These are phyloP conservation scores for Larix kaempferi DNA, from an alignment of 75 land plant species.

Conservation along the genomic window DNA sequence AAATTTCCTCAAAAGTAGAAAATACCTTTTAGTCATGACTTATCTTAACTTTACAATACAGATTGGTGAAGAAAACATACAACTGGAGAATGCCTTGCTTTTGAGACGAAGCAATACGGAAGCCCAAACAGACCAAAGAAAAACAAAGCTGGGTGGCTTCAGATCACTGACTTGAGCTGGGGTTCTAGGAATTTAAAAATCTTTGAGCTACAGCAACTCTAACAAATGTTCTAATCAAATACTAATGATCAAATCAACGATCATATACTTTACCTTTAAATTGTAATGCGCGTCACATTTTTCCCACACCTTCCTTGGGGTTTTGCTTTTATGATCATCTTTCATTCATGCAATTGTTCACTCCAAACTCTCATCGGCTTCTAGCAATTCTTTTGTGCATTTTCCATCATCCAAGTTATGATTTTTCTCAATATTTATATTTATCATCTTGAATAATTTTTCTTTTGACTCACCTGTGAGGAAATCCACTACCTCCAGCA, in stretches of 20 bases:
- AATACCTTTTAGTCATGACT: background rate
- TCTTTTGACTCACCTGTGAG: conserved; percentile 54
- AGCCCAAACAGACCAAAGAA: conserved; percentile 1
- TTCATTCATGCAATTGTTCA: background rate
- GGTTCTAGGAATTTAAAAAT: background rate
- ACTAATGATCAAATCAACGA: background rate
- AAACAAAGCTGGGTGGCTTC: background rate
- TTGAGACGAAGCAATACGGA: background rate
- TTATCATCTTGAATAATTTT: conserved; percentile 14
- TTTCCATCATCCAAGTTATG: background rate
- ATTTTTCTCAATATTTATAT: conserved; percentile 9
- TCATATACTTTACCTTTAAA: background rate
- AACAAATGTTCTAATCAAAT: conserved; percentile 5
- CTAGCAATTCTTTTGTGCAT: conserved; percentile 4
- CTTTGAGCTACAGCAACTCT: background rate
- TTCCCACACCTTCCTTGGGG: background rate
- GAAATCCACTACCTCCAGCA: conserved; percentile 69
- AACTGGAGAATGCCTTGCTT: background rate
- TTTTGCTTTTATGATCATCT: background rate
- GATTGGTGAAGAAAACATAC: background rate
- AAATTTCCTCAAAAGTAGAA: conserved; percentile 2
- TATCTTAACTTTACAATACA: background rate
- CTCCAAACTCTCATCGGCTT: conserved; percentile 6
- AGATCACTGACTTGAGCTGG: conserved; percentile 1
- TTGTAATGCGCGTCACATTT: background rate